Evolutionary conservation across 129 eudicot genomes (phyloP).

Genomic region (Logfia minima): DNA sequence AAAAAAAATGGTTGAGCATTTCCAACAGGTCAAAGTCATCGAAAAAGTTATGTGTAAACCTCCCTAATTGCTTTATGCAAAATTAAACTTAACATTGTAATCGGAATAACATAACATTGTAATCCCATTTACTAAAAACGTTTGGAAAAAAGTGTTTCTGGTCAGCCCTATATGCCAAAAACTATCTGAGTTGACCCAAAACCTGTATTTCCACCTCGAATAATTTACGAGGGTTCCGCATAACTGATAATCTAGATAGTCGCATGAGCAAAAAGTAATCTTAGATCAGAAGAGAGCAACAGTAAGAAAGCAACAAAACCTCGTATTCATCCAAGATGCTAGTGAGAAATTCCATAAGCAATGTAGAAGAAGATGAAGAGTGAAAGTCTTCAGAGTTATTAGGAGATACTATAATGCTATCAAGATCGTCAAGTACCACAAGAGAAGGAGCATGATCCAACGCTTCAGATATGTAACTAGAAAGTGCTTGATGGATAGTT

Average conservation of each 20-base stretch:
- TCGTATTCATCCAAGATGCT: constrained; percentile 88
- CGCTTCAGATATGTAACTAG: constrained; percentile 83
- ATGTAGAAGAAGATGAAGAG: constrained; percentile 62
- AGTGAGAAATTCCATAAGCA: constrained; percentile 59
- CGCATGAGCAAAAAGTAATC: constrained; percentile 6
- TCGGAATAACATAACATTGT: background rate
- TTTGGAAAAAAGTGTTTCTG: background rate
- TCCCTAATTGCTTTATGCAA: background rate
- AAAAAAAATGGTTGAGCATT: background rate
- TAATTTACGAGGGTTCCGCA: background rate
- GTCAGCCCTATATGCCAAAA: background rate
- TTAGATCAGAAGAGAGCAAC: constrained; percentile 15
- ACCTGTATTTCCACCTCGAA: background rate
- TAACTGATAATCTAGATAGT: constrained; percentile 17
- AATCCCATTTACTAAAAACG: constrained; percentile 4
- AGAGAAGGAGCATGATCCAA: constrained; percentile 87
- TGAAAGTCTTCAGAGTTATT: constrained; percentile 71
- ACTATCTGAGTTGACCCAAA: background rate
- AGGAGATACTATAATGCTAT: constrained; percentile 71
- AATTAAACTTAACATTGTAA: background rate
- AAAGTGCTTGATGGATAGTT: constrained; percentile 66
- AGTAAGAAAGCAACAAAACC: constrained; percentile 41
- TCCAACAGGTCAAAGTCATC: background rate
- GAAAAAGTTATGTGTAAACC: background rate
- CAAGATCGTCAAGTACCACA: constrained; percentile 88